phyloP scores from a whole-genome alignment of 306 rosid genomes.

The Lotus japonicus region DNA sequence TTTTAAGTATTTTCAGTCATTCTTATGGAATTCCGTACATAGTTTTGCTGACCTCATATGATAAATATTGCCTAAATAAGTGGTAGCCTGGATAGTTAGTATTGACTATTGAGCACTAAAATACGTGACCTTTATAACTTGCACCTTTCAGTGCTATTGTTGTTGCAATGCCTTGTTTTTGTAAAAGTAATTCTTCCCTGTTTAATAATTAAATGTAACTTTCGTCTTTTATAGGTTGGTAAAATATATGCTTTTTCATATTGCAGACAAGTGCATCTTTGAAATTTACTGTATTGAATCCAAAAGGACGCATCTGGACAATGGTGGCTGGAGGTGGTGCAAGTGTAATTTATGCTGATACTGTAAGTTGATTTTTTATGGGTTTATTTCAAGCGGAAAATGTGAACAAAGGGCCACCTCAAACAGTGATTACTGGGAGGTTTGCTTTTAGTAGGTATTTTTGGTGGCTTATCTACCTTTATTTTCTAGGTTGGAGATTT shows the following conservation, averaged over 20 bases:
- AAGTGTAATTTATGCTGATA: slow-evolving; percentile 85
- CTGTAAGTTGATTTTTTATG: slow-evolving; percentile 40
- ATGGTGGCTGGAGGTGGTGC: slow-evolving; percentile 97
- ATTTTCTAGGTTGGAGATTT: slow-evolving; percentile 71
- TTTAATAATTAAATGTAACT: neutral
- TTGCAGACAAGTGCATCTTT: slow-evolving; percentile 82
- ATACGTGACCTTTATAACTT: no score
- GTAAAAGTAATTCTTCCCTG: neutral
- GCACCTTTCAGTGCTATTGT: no score
- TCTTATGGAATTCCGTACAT: no score
- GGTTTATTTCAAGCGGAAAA: slow-evolving; percentile 12
- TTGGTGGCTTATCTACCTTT: neutral
- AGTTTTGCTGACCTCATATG: no score
- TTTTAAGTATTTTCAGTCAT: no score
- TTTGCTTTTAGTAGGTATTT: neutral
- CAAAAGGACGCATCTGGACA: slow-evolving; percentile 92
- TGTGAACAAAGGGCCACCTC: neutral
- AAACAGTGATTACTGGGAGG: slow-evolving; percentile 1
- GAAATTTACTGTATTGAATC: slow-evolving; percentile 76
- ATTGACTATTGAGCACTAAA: no score
- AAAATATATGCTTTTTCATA: neutral
- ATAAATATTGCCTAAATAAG: no score
- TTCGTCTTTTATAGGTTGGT: neutral
- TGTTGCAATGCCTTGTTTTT: neutral
- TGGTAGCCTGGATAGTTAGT: no score